These are phyloP conservation scores for Coniochaeta prunicola DNA, from an alignment of 2,329 filamentous ascomycete species.

Conservation along the genomic window DNA sequence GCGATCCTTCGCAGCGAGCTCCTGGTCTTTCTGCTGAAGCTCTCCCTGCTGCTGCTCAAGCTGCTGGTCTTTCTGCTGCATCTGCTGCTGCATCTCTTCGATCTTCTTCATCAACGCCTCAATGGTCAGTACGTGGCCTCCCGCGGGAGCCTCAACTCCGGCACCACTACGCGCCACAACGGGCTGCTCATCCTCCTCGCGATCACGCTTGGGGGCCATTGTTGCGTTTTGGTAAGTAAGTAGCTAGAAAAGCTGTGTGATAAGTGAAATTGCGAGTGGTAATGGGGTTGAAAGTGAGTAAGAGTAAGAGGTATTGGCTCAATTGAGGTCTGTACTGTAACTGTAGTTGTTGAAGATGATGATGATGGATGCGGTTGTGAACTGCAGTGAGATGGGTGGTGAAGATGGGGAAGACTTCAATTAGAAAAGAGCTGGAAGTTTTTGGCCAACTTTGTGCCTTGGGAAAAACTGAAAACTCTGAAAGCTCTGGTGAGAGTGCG, in stretches of 20 bases:
- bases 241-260: background rate
- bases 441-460: too few relatives aligned
- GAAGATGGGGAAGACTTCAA: background rate
- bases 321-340: background rate
- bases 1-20: too few relatives aligned
- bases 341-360: background rate
- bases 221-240: background rate
- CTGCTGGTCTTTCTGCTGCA: background rate
- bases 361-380: background rate
- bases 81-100: background rate
- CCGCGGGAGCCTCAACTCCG: background rate
- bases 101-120: background rate
- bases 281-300: background rate
- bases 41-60: background rate
- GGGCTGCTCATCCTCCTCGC: background rate
- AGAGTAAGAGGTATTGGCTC: too few relatives aligned
- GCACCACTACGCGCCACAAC: background rate
- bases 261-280: too few relatives aligned
- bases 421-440: background rate
- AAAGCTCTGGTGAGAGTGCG: background rate
- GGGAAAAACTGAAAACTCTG: background rate
- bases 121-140: background rate
- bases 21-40: too few relatives aligned
- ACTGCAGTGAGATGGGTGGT: background rate
- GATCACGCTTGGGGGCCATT: background rate